Evolutionary conservation across 2,329 filamentous ascomycete species (phyloP), one percentile per base, ranked within the genome.

Genomic region (Arthrobotrys megalospora): DNA sequence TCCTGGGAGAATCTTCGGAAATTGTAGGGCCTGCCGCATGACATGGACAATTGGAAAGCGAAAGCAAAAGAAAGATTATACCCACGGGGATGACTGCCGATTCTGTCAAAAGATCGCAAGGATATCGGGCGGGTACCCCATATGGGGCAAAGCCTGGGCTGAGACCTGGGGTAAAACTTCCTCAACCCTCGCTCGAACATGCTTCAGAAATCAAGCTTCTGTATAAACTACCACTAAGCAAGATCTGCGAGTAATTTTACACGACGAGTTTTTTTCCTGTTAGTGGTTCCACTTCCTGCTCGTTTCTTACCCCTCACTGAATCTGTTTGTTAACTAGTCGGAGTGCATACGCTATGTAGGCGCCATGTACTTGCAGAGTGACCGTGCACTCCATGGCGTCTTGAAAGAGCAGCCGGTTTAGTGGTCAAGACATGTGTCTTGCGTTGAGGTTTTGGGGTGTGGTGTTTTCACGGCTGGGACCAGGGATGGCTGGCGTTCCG

Each of bases 171-270:
- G 65, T 67, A 69, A 63, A 53, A 50, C 50, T 38, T 41, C 48
- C 38, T 55, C 45, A 34, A 58, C 34, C 52, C 52, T 58, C 52
- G 52, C 34, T 24, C 52, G 10, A 60, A 60, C 34, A 32, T 19
- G 14, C 32, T 34, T n/a, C 28, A 28, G 52, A 10, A 58, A 60
- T 50, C 72, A 71, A 71, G 66, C 73, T 67, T 71, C 66, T 58
- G 63, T 60, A 53, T 63, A 52, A 77, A 71, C 73, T 55, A 66
- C 65, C 60, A 53, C 73, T 77, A 68, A 50, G 6, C 53, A 45
- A 48, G 72, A 77, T 77, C 72, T 77, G 65, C 72, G 47, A 70
- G 72, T 62, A 70, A 70, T 77, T 66, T 67, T 65, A 75, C 65
- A 63, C 50, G 69, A 66, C 28, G 58, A 43, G 19, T 64, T 38